These are phyloP conservation scores for Lotus japonicus DNA, from an alignment of 306 rosid species.

Conservation along the genomic window DNA sequence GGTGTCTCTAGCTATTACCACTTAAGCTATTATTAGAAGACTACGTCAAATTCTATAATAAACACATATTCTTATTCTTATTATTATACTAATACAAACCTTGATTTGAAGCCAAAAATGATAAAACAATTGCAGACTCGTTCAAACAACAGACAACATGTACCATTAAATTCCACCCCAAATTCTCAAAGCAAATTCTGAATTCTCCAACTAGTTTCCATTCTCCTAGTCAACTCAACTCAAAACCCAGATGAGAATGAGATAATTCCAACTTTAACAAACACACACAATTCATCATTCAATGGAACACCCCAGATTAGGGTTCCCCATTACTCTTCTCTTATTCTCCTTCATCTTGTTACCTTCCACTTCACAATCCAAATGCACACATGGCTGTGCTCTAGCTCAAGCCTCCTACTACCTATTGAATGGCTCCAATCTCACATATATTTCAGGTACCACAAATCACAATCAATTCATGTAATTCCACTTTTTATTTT, in stretches of 20 bases:
- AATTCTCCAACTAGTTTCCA: not conserved
- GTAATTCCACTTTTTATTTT: too few relatives aligned
- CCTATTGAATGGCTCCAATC: not conserved
- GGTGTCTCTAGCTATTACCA: too few relatives aligned
- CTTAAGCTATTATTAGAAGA: too few relatives aligned
- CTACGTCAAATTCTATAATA: too few relatives aligned
- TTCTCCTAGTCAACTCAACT: not conserved
- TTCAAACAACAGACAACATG: not conserved
- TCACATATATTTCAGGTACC: constrained; percentile 24
- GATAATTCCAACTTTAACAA: not conserved
- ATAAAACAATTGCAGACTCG: not conserved
- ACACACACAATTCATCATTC: not conserved
- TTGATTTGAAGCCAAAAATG: not conserved
- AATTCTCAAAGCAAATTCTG: not conserved
- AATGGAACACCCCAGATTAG: constrained; percentile 39
- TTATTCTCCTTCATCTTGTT: constrained; percentile 12
- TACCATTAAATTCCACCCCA: too few relatives aligned
- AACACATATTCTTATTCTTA: too few relatives aligned
- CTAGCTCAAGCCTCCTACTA: constrained; percentile 60
- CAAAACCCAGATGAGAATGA: not conserved
- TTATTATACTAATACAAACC: too few relatives aligned
- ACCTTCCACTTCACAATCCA: constrained; percentile 31
- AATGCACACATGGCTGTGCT: constrained; percentile 40
- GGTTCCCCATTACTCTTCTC: constrained; percentile 5
- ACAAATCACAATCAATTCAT: too few relatives aligned